Evolutionary conservation across 495 filamentous ascomycete genomes (phyloP).

Genomic region (Aspergillus biplanus): DNA sequence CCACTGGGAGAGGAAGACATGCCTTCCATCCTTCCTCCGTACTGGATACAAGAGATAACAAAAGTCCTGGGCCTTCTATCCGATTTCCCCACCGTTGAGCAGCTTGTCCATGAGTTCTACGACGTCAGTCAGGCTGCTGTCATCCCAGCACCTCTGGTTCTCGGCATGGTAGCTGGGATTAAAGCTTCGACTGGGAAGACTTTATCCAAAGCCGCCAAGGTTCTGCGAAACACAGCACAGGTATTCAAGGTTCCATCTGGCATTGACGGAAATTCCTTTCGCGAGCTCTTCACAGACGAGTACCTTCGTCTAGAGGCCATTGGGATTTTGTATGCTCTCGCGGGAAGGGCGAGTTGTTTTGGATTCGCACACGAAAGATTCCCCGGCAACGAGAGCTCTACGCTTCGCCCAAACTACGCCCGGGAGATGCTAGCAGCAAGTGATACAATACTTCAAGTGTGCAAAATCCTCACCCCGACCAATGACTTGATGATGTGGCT

Average conservation of each 20-base stretch:
- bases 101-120: constrained; percentile 34
- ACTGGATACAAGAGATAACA: constrained; percentile 32
- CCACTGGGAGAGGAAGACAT: not conserved
- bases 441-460: constrained; percentile 32
- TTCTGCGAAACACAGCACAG: constrained; percentile 35
- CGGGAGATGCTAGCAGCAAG: constrained; percentile 34
- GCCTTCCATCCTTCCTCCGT: constrained; percentile 23
- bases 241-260: constrained; percentile 24
- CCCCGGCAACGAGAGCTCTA: not conserved
- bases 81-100: constrained; percentile 28
- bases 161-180: constrained; percentile 27
- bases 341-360: constrained; percentile 32
- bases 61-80: constrained; percentile 26
- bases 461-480: constrained; percentile 33
- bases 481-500: constrained; percentile 41
- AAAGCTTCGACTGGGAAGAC: constrained; percentile 1
- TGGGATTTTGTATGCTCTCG: constrained; percentile 32
- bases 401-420: constrained; percentile 25
- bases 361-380: constrained; percentile 28
- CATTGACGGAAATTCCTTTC: constrained; percentile 27
- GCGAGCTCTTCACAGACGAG: constrained; percentile 29
- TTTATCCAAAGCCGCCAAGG: constrained; percentile 11
- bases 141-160: constrained; percentile 30
- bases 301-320: constrained; percentile 37
- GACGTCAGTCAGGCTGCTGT: constrained; percentile 28